Base-by-base conservation (phyloP, 1,284 basidiomycete genomes). In the Chalciporus sp. region DNA sequence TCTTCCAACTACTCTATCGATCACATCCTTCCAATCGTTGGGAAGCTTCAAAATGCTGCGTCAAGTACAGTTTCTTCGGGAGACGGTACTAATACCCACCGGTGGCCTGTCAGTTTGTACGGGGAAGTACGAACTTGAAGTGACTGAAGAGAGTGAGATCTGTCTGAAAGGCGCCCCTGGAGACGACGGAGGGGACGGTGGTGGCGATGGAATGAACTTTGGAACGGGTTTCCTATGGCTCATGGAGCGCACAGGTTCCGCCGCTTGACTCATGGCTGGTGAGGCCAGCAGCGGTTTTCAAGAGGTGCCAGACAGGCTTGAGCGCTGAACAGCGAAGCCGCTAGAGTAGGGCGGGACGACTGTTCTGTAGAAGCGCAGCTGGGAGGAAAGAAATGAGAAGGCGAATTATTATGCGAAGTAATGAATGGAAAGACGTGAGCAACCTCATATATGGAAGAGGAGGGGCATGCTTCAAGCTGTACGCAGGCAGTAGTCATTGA, bases 171-270 rank as follows among this genome's bases (percentile, higher is more conserved):
- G 65, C 42, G 64, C 63, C 17, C 64, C 59, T 53, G 66, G 66
- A 35, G 63, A 64, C 29, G 67, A 63, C 4, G 65, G 64, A 39
- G 72, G 80, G 5, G 81, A 79, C 10, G 75, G 68, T 47, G 79
- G 79, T 14, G 82, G 83, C 12, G 85, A 84, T 37, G 85, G 85
- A 28, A 85, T 75, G 67, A 82, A 85, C 52, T 71, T 72, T 2
- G 86, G 85, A 37, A 79, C 85, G 37, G 85, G 85, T 65, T 88
- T 88, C 49, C 86, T 76, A 67, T 85, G 82, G 66, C 80, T 83
- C 77, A 79, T 80, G 68, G 72, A 64, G 73, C 73, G 75, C 51
- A 50, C 55, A 47, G 66, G 68, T 35, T 68, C 67, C 55, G 44
- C 54, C 46, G 44, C 54, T 44, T 62, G 65, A 41, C 61, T 58